phyloP scores from a whole-genome alignment of 2,329 filamentous ascomycete genomes.

The Tolypocladium pustulatum region DNA sequence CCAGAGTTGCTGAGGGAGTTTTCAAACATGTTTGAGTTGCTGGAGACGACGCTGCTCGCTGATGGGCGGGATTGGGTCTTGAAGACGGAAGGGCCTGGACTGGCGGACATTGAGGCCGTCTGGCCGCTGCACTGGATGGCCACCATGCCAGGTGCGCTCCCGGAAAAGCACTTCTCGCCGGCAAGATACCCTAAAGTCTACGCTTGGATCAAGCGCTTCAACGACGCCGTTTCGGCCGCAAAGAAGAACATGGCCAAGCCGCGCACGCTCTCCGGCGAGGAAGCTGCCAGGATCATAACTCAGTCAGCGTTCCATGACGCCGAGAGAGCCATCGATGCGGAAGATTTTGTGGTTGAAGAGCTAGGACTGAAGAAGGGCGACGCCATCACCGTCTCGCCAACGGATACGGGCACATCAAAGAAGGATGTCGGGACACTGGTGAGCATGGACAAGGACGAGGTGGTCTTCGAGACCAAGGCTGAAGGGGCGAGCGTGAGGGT shows the following conservation, averaged over 20 bases:
- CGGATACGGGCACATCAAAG: slow-evolving; percentile 49
- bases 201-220: slow-evolving; percentile 55
- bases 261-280: slow-evolving; percentile 37
- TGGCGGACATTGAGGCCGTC: slow-evolving; percentile 60
- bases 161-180: slow-evolving; percentile 37
- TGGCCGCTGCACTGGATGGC: slow-evolving; percentile 60
- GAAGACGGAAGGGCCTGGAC: slow-evolving; percentile 35
- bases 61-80: slow-evolving; percentile 60
- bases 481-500: slow-evolving; percentile 36
- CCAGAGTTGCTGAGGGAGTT: slow-evolving; percentile 48
- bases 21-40: slow-evolving; percentile 39
- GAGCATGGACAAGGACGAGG: slow-evolving; percentile 39
- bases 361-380: slow-evolving; percentile 41
- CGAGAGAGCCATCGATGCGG: slow-evolving; percentile 30
- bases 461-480: slow-evolving; percentile 43
- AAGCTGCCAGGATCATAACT: slow-evolving; percentile 39
- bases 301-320: slow-evolving; percentile 33
- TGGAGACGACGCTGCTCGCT: slow-evolving; percentile 52
- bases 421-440: slow-evolving; percentile 48
- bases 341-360: slow-evolving; percentile 35
- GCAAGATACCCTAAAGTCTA: slow-evolving; percentile 48
- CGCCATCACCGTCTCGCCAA: slow-evolving; percentile 48
- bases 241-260: slow-evolving; percentile 23
- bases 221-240: slow-evolving; percentile 31
- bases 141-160: slow-evolving; percentile 43